A percentile compares a stretch with the other conserved stretches of the same genome.
Conservation (phyloP, 73 alveolate species). For the Paraurostyla sp. region DNA sequence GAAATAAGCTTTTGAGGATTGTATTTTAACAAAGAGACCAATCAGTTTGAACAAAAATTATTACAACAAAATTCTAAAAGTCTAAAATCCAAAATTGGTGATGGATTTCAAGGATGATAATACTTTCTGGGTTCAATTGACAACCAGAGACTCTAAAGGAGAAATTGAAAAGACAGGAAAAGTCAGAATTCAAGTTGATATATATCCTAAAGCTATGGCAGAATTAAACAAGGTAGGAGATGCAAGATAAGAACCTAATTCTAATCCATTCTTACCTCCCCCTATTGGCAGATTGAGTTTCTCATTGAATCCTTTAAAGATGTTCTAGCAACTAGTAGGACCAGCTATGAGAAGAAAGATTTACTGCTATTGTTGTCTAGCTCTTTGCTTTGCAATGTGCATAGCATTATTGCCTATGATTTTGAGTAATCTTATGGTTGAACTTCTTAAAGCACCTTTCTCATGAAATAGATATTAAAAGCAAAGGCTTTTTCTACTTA, state of each 20-base stretch:
- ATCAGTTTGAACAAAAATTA: slow-evolving; percentile 62
- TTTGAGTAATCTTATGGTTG: no score
- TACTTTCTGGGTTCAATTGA: slow-evolving; percentile 89
- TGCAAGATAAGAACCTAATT: slow-evolving; percentile 98
- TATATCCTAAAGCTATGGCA: slow-evolving; percentile 86
- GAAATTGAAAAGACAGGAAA: slow-evolving; percentile 85
- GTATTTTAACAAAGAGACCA: slow-evolving; percentile 49
- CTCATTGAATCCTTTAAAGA: slow-evolving; percentile 94
- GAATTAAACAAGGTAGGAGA: slow-evolving; percentile 82
- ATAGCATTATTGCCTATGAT: slow-evolving; percentile 66
- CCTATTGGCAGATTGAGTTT: slow-evolving; percentile 97
- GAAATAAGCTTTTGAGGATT: slow-evolving; percentile 53
- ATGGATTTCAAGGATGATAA: slow-evolving; percentile 66
- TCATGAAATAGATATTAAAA: no score
- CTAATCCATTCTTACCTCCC: slow-evolving; percentile 95
- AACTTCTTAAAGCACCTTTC: no score
- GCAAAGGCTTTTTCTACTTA: no score
- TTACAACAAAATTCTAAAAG: slow-evolving; percentile 43
- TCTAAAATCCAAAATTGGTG: slow-evolving; percentile 32
- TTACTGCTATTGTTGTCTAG: slow-evolving; percentile 81
- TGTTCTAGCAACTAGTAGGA: slow-evolving; percentile 91
- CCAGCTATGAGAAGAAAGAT: slow-evolving; percentile 92
- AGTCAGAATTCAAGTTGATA: slow-evolving; percentile 89
- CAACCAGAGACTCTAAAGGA: slow-evolving; percentile 77
- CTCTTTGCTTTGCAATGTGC: slow-evolving; percentile 60